Evolutionary conservation across 1,284 basidiomycete genomes (phyloP).

Genomic region (Mycena citricolor): DNA sequence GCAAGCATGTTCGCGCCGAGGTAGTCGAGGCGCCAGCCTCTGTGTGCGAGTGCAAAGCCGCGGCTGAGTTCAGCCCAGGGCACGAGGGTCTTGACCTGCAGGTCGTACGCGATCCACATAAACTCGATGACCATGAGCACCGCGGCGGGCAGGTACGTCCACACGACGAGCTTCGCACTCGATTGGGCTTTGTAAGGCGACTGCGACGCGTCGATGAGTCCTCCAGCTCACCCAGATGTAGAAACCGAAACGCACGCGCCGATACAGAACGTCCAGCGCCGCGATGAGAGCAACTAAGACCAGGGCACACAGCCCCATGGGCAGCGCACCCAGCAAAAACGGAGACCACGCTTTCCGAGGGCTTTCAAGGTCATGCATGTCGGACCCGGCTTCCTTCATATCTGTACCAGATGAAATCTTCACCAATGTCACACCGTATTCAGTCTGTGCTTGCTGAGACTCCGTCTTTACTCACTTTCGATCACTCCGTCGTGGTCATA

Average conservation of each 20-base stretch:
- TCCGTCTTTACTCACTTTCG: too few relatives aligned
- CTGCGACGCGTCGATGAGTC: not conserved
- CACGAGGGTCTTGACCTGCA: conserved; percentile 10
- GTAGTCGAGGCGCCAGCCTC: conserved; percentile 12
- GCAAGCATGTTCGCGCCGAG: not conserved
- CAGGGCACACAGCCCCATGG: too few relatives aligned
- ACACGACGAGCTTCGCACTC: not conserved
- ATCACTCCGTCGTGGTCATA: too few relatives aligned
- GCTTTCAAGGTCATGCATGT: too few relatives aligned
- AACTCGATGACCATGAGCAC: conserved; percentile 8
- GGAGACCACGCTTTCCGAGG: too few relatives aligned
- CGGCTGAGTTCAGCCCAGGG: conserved; percentile 12
- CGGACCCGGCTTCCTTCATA: too few relatives aligned
- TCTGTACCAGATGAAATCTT: too few relatives aligned
- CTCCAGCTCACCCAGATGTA: not conserved
- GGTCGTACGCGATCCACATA: conserved; percentile 10
- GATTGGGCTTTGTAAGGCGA: conserved; percentile 13
- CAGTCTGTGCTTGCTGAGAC: too few relatives aligned
- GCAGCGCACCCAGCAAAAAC: too few relatives aligned
- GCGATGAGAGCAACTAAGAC: conserved; percentile 7
- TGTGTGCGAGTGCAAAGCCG: not conserved
- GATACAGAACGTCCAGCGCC: conserved; percentile 8
- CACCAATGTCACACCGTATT: too few relatives aligned
- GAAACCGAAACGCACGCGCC: not conserved
- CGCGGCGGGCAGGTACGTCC: conserved; percentile 10